Evolutionary conservation across 164 flowering plant genomes (phyloP).

Genomic region (Aristolochia contorta): DNA sequence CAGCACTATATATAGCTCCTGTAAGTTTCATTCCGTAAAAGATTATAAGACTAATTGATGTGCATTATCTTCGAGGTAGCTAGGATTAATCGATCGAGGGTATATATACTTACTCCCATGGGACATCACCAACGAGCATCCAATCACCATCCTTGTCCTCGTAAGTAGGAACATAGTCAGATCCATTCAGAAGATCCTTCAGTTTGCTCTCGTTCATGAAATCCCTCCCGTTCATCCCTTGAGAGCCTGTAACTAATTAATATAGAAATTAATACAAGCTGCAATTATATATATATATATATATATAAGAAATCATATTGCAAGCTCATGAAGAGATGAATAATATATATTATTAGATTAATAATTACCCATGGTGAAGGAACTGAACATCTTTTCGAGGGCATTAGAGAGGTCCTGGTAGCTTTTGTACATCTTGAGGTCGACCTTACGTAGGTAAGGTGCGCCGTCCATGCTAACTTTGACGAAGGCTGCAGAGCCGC

Average conservation of each 20-base stretch:
- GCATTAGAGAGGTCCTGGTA: constrained; percentile 65
- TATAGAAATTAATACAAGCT: too few relatives aligned
- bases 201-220: constrained; percentile 80
- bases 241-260: constrained; percentile 22
- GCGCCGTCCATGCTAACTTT: constrained; percentile 94
- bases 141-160: constrained; percentile 91
- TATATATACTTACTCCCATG: constrained; percentile 62
- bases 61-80: too few relatives aligned
- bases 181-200: constrained; percentile 59
- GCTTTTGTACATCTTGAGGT: constrained; percentile 61
- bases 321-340: too few relatives aligned
- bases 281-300: too few relatives aligned
- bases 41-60: too few relatives aligned
- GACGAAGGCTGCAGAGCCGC: constrained; percentile 32
- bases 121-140: constrained; percentile 92
- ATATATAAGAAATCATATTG: too few relatives aligned
- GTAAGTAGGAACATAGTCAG: constrained; percentile 74
- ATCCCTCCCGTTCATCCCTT: constrained; percentile 59
- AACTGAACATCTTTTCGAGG: constrained; percentile 65
- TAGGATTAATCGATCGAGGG: too few relatives aligned
- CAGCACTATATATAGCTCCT: too few relatives aligned
- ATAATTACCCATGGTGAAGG: constrained; percentile 64
- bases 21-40: too few relatives aligned
- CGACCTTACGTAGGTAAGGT: constrained; percentile 75
- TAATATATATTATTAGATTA: too few relatives aligned